A percentile compares a stretch with the other conserved stretches of the same genome.
Evolutionary conservation across 495 filamentous ascomycete species (phyloP).

Genomic region (Aspergillus cristatus): DNA sequence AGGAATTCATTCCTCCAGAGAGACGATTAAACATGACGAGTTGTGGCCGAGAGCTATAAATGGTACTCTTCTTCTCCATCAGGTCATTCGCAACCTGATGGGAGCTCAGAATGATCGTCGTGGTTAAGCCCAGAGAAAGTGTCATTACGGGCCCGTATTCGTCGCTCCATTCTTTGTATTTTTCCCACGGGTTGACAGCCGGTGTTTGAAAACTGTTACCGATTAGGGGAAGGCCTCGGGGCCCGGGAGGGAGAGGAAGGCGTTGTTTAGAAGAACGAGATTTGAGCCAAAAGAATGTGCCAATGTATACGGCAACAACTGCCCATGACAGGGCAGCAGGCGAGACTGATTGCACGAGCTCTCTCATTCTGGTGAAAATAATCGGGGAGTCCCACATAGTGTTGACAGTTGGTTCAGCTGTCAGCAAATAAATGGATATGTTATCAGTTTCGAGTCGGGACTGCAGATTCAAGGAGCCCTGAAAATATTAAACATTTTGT

Average conservation of each 20-base stretch:
- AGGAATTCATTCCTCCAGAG: conserved; percentile 9
- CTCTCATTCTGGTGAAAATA: too few relatives aligned
- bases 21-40: conserved; percentile 6
- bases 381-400: too few relatives aligned
- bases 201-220: conserved; percentile 19
- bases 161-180: conserved; percentile 15
- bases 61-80: conserved; percentile 12
- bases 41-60: conserved; percentile 16
- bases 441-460: too few relatives aligned
- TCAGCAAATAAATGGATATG: too few relatives aligned
- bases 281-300: too few relatives aligned
- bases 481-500: too few relatives aligned
- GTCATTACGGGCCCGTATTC: conserved; percentile 20
- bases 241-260: conserved; percentile 12
- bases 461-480: too few relatives aligned
- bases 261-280: too few relatives aligned
- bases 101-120: conserved; percentile 10
- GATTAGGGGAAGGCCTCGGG: conserved; percentile 22
- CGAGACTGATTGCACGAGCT: too few relatives aligned
- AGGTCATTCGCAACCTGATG: conserved; percentile 12
- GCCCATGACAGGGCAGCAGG: too few relatives aligned
- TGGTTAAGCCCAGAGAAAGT: conserved; percentile 6
- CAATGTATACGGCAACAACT: too few relatives aligned
- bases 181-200: conserved; percentile 7
- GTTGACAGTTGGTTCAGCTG: too few relatives aligned